Percentiles rank a stretch among this genome's conserved stretches.
Evolutionary conservation across 2,329 filamentous ascomycete species (phyloP).

Genomic region (Coniella vitis): DNA sequence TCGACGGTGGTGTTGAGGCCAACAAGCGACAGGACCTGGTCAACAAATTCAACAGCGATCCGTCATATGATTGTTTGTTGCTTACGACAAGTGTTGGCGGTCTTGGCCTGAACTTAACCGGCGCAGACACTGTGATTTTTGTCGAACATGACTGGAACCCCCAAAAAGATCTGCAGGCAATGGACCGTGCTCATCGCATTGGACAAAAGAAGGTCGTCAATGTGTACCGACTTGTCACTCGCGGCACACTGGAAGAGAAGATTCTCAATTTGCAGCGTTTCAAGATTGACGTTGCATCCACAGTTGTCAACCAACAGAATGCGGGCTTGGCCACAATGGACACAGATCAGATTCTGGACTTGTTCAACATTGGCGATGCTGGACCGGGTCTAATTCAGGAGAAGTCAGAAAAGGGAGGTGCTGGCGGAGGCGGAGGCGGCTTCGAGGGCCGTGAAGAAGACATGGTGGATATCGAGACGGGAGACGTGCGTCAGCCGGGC

Average conservation of each 20-base stretch:
- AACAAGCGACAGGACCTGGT: conserved; percentile 95
- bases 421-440: conserved; percentile 39
- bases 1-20: conserved; percentile 89
- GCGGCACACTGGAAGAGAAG: conserved; percentile 96
- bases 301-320: conserved; percentile 98
- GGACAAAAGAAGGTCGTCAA: conserved; percentile 99
- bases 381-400: conserved; percentile 60
- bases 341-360: conserved; percentile 93
- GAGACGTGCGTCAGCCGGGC: conserved; percentile 86
- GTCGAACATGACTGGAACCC: conserved; percentile 99
- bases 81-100: conserved; percentile 94
- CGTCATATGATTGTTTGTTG: conserved; percentile 88
- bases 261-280: conserved; percentile 96
- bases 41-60: conserved; percentile 97
- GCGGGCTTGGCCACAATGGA: conserved; percentile 93
- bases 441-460: conserved; percentile 66
- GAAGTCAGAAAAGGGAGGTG: conserved; percentile 40
- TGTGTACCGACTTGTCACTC: conserved; percentile 92
- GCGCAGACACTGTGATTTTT: conserved; percentile 97
- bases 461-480: conserved; percentile 87
- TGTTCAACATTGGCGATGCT: conserved; percentile 85
- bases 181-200: conserved; percentile 97
- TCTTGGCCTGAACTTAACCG: conserved; percentile 88
- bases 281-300: conserved; percentile 98
- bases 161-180: conserved; percentile 95